Percentiles rank a stretch among this genome's conserved stretches.
phyloP scores from a whole-genome alignment of 2,329 filamentous ascomycete species.

The Truncatella angustata region DNA sequence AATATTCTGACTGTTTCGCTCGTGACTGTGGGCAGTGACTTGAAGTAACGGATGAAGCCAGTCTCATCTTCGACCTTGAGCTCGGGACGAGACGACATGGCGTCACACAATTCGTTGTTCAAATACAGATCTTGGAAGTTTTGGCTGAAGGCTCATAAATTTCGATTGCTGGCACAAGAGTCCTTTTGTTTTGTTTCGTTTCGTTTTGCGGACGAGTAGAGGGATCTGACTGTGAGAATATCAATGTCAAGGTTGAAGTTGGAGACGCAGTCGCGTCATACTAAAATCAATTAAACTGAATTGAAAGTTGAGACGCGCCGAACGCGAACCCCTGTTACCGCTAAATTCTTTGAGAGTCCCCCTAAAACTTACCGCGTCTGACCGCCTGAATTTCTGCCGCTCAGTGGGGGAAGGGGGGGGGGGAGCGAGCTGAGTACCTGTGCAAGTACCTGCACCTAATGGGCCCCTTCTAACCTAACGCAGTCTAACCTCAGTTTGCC shows the following conservation, averaged over 20 bases:
- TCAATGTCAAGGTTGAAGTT: too few relatives aligned
- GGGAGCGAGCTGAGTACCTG: too few relatives aligned
- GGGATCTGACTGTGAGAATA: too few relatives aligned
- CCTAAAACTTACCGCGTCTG: conserved; percentile 20
- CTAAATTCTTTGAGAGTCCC: too few relatives aligned
- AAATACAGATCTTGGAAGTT: too few relatives aligned
- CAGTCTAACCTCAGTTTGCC: too few relatives aligned
- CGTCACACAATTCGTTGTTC: too few relatives aligned
- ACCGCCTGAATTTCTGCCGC: background rate
- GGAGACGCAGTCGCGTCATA: background rate
- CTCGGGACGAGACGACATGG: conserved; percentile 57
- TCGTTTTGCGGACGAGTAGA: too few relatives aligned
- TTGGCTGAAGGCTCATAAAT: background rate
- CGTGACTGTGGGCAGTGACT: conserved; percentile 70
- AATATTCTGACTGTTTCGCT: conserved; percentile 85
- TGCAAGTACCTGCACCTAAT: too few relatives aligned
- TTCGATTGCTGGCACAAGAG: background rate
- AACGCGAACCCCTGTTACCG: conserved; percentile 10
- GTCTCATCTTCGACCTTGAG: conserved; percentile 87
- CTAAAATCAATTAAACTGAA: conserved; percentile 6
- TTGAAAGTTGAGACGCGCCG: conserved; percentile 3
- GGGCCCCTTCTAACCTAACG: too few relatives aligned
- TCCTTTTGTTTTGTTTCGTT: too few relatives aligned
- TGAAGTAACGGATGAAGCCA: conserved; percentile 96
- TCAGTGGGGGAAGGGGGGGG: too few relatives aligned